Base-by-base conservation (phyloP, 192 early-diverging fungal species). In the Coemansia sp. region DNA sequence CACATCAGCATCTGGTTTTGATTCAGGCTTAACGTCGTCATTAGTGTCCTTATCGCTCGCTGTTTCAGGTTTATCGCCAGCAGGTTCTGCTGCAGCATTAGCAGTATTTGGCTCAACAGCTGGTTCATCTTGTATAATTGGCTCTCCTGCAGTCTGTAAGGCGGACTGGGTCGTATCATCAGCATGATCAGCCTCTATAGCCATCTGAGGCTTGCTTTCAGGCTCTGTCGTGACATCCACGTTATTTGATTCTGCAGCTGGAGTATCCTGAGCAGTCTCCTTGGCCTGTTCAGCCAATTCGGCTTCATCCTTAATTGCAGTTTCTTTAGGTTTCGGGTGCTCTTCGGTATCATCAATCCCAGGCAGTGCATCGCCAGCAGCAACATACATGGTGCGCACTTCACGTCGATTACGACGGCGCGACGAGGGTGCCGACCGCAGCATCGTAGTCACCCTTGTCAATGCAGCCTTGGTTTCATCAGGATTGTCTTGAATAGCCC, bases 371-470 rank as follows among this genome's bases (percentile, higher is more conserved):
- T 28, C 19, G 16, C 41, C 48, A 2, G 65, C 49, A 10, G 67
- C 45, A 15, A 65, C 63, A 57, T 77, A 77, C 63, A 77, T 63
- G 15, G 73, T 77, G 21, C 73, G 73, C 43, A 77, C 63, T 40
- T 77, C 73, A 10, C 73, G 73, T 9, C 73, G 62, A 20, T 59
- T 59, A 19, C 67, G 50, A 11, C 73, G 62, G 19, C 56, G 31
- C 16, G 23, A 26, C 4, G 65, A 39, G 9, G 73, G 73, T 1
- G 68, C 73, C 0, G 66, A 54, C 14, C 73, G 57, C 35, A 77
- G 49, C 50, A 77, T 53, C 33, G 73, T 77, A 1, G 73, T 50
- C 16, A 77, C 73, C 3, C 73, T 50, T 9, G 67, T 55, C 23
- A 77, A 46, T 20, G 73, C 73, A 0, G 73, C 73, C 39, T 57